Conservation (phyloP, 139 green algal genomes). For the Chlorella sp. region DNA sequence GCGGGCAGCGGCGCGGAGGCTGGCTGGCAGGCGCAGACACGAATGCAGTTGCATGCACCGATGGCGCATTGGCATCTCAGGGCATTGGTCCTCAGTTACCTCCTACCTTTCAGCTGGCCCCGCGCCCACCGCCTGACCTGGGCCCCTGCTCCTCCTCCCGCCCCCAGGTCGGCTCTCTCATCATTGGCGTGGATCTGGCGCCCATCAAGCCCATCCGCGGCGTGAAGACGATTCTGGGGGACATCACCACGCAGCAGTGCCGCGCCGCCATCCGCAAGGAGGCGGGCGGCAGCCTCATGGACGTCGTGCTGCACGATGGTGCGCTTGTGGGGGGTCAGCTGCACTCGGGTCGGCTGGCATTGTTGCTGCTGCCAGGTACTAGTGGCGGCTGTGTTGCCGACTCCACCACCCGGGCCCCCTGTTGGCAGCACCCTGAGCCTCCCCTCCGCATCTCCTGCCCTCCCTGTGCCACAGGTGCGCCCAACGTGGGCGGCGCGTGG, state of each 20-base stretch:
- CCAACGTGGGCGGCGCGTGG: constrained; percentile 98
- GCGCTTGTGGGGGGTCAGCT: neutral
- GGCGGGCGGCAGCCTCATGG: constrained; percentile 79
- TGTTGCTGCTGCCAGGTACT: too few species aligned
- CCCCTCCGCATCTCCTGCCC: neutral
- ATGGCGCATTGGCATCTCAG: too few species aligned
- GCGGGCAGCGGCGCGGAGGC: too few species aligned
- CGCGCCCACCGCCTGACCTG: too few species aligned
- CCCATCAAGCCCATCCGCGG: constrained; percentile 94
- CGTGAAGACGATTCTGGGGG: constrained; percentile 84
- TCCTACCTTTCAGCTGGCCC: too few species aligned
- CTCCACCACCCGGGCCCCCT: neutral
- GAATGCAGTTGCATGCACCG: too few species aligned
- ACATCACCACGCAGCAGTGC: constrained; percentile 94
- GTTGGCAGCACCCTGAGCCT: too few species aligned
- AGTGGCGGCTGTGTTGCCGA: too few species aligned
- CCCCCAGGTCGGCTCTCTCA: constrained; percentile 50
- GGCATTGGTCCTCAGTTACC: too few species aligned
- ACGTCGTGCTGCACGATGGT: constrained; percentile 98
- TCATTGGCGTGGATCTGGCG: constrained; percentile 96
- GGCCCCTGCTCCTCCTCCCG: too few species aligned
- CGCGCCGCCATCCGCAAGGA: constrained; percentile 80
- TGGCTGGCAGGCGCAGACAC: too few species aligned
- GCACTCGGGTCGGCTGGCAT: too few species aligned
- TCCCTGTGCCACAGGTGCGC: constrained; percentile 58